These are phyloP conservation scores for Rosellinia necatrix DNA, from an alignment of 2,329 filamentous ascomycete genomes.

Conservation along the genomic window DNA sequence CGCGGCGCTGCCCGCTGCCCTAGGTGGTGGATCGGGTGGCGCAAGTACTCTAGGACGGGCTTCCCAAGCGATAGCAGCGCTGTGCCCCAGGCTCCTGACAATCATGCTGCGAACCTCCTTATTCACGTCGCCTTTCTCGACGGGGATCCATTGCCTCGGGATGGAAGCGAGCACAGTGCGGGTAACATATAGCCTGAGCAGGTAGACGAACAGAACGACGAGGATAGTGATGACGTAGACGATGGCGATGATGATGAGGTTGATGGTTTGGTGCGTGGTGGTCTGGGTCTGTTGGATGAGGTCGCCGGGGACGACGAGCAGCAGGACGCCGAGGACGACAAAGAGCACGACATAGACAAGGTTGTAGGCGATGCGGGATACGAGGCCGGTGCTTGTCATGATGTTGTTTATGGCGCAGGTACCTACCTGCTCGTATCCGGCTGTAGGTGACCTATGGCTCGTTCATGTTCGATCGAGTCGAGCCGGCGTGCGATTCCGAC, in stretches of 20 bases:
- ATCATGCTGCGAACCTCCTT: slow-evolving; percentile 78
- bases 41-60: slow-evolving; percentile 67
- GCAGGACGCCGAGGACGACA: slow-evolving; percentile 71
- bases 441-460: no score
- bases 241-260: slow-evolving; percentile 80
- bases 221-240: slow-evolving; percentile 75
- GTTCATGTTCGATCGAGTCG: not conserved
- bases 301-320: slow-evolving; percentile 81
- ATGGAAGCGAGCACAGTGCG: slow-evolving; percentile 79
- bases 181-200: slow-evolving; percentile 84
- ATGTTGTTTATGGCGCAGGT: slow-evolving; percentile 25
- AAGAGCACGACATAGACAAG: slow-evolving; percentile 77
- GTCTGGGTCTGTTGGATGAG: slow-evolving; percentile 76
- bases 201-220: slow-evolving; percentile 76
- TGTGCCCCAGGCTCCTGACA: slow-evolving; percentile 71
- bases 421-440: no score
- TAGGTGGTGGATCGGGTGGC: slow-evolving; percentile 32
- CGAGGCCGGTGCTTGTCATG: slow-evolving; percentile 53
- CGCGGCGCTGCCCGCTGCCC: slow-evolving; percentile 21
- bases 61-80: slow-evolving; percentile 80
- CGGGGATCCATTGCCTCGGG: slow-evolving; percentile 82
- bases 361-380: slow-evolving; percentile 82
- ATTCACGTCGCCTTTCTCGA: slow-evolving; percentile 82
- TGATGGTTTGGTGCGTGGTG: slow-evolving; percentile 67
- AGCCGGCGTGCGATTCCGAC: slow-evolving; percentile 16